These are phyloP conservation scores for Phytophthora cajani DNA, from an alignment of 352 stramenopile genomes.

Conservation along the genomic window DNA sequence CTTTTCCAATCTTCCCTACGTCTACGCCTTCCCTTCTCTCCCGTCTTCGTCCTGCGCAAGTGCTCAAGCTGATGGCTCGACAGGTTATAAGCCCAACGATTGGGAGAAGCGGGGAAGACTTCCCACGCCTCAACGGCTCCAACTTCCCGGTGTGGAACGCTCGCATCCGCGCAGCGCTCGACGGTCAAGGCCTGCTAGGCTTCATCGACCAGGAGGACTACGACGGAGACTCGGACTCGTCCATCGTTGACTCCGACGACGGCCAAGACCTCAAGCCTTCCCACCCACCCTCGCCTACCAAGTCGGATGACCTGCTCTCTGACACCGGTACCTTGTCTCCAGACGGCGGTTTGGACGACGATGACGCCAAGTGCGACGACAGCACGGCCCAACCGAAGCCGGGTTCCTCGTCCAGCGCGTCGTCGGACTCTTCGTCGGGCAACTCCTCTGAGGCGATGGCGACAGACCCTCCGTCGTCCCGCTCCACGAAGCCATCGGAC, in stretches of 20 bases:
- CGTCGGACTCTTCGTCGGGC: no score
- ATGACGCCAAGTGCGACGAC: not conserved
- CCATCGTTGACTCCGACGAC: not conserved
- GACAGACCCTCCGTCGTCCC: no score
- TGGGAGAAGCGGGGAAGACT: slow-evolving; percentile 6
- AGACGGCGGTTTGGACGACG: no score
- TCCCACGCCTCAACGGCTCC: slow-evolving; percentile 19
- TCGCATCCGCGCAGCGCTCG: slow-evolving; percentile 13
- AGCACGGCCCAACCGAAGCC: not conserved
- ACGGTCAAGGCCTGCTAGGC: slow-evolving; percentile 11
- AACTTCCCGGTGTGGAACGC: slow-evolving; percentile 22
- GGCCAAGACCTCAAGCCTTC: not conserved
- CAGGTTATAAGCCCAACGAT: slow-evolving; percentile 20
- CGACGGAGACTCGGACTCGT: not conserved
- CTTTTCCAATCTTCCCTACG: no score
- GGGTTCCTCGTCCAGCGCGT: not conserved
- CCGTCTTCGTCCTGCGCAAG: no score
- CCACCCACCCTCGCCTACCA: not conserved
- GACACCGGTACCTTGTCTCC: not conserved
- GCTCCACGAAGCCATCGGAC: no score
- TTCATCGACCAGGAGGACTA: slow-evolving; percentile 17
- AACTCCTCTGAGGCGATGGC: no score
- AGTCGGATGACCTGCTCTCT: not conserved
- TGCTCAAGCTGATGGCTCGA: slow-evolving; percentile 5
- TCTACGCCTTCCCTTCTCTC: no score